Base-by-base conservation (phyloP, 2,329 filamentous ascomycete genomes). In the Teratosphaeria viscida region DNA sequence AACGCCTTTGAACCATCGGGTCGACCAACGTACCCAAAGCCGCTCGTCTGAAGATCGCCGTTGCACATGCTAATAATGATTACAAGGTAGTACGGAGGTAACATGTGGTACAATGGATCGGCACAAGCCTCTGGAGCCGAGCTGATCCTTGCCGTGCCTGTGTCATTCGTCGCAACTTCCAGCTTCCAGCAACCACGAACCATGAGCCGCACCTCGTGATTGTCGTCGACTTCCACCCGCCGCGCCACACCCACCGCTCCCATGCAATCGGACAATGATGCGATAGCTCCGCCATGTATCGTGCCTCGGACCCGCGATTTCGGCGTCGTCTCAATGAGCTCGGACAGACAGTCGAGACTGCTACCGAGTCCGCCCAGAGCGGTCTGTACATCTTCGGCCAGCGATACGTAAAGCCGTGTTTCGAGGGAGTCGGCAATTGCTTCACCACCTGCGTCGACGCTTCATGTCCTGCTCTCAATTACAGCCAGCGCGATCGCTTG, bases 271-370 rank as follows among this genome's bases (percentile, higher is more conserved):
- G 54, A 53, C 29, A 6, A 26, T 55, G 11, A n/a, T 35, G 53
- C n/a, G 8, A 49, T 49, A n/a, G 14, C 2, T 39, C 54, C 14
- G 32, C 37, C 56, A 85, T 83, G 81, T 85, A 84, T 74, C 79
- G 82, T 66, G 79, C 81, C 69, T 79, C 76, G 71, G 92, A 96
- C 75, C 92, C 92, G 62, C 89, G 92, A 69, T 85, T 96, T 74
- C 90, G 92, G 66, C 91, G 95, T 75, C 90, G 89, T 68, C 90
- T 95, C 83, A 95, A 96, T 73, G 90, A 94, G 71, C 87, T 96
- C 72, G 87, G 89, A 6, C 88, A 94, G 67, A 95, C 92, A 69
- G 85, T 95, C 74, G 92, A 96, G 75, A 83, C 88, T 35, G 90
- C 90, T 54, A 95, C 95, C 62, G 90, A 95, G 73, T 87, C 89